A percentile compares a stretch with the other conserved stretches of the same genome.
phyloP scores from a whole-genome alignment of 805 yeast genomes.

The Priceomyces melissophilus region DNA sequence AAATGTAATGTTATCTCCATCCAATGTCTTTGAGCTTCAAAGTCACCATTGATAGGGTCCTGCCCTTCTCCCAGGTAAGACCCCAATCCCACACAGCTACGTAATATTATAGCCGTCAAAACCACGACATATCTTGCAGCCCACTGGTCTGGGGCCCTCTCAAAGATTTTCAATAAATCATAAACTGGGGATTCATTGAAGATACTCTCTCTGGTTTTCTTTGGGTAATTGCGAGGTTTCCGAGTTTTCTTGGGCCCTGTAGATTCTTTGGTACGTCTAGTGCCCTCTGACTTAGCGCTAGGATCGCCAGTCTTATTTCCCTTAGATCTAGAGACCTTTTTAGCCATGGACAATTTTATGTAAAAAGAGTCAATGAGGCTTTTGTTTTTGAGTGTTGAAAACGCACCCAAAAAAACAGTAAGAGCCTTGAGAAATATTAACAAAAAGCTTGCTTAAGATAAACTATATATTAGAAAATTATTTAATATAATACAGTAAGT shows the following conservation, averaged over 20 bases:
- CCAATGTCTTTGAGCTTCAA: slow-evolving; percentile 99
- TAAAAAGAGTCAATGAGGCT: neutral
- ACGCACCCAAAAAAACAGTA: too few species aligned
- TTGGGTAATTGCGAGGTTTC: too few species aligned
- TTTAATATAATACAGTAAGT: too few species aligned
- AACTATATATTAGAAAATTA: too few species aligned
- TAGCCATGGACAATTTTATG: slow-evolving; percentile 1
- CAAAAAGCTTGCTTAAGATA: too few species aligned
- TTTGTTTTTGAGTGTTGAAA: too few species aligned
- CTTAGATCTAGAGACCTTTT: neutral
- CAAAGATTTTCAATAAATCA: slow-evolving; percentile 75
- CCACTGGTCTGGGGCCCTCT: slow-evolving; percentile 86
- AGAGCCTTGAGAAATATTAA: too few species aligned
- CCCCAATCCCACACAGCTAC: slow-evolving; percentile 87
- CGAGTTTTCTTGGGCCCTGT: too few species aligned
- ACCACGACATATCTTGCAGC: slow-evolving; percentile 76
- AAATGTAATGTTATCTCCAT: slow-evolving; percentile 81
- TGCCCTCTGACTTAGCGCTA: neutral
- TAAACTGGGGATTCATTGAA: slow-evolving; percentile 57
- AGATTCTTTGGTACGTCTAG: neutral
- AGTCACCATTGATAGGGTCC: slow-evolving; percentile 89
- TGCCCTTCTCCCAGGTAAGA: slow-evolving; percentile 70
- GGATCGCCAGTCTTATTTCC: neutral
- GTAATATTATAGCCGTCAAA: slow-evolving; percentile 66
- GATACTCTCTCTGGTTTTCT: slow-evolving; percentile 6